Evolutionary conservation across 73 alveolate genomes (phyloP).

Genomic region (Paramecium octaurelia): DNA sequence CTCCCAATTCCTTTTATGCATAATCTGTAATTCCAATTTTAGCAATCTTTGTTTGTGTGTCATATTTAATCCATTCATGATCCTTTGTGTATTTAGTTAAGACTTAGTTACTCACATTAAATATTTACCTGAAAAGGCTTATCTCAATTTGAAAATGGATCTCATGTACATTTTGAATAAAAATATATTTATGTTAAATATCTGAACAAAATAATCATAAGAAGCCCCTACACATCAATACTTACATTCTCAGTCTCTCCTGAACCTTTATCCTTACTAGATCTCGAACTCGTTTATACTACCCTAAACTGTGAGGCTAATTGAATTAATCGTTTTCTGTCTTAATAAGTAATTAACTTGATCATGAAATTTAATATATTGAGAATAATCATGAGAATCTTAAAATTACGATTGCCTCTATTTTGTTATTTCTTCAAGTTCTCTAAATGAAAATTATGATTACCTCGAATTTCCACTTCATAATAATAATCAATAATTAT

Average conservation of each 20-base stretch:
- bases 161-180: conserved; percentile 31
- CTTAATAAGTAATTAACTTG: no score
- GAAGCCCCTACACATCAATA: not conserved
- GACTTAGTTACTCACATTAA: not conserved
- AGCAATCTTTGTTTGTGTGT: conserved; percentile 72
- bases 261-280: not conserved
- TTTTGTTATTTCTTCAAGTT: no score
- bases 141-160: not conserved
- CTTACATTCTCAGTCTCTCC: not conserved
- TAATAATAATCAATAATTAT: no score
- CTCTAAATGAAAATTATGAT: no score
- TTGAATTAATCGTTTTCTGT: no score
- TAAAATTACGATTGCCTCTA: no score
- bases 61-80: conserved; percentile 81
- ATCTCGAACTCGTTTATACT: not conserved
- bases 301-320: no score
- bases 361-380: no score
- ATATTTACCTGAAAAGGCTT: conserved; percentile 5
- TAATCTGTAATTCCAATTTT: conserved; percentile 78
- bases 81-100: conserved; percentile 68
- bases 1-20: conserved; percentile 84
- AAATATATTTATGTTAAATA: not conserved
- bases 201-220: not conserved
- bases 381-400: no score
- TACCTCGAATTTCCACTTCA: no score